Percentiles rank a stretch among this genome's conserved stretches.
Evolutionary conservation across 1,284 basidiomycete genomes (phyloP).

Genomic region (Pyrrhoderma lamaoense): DNA sequence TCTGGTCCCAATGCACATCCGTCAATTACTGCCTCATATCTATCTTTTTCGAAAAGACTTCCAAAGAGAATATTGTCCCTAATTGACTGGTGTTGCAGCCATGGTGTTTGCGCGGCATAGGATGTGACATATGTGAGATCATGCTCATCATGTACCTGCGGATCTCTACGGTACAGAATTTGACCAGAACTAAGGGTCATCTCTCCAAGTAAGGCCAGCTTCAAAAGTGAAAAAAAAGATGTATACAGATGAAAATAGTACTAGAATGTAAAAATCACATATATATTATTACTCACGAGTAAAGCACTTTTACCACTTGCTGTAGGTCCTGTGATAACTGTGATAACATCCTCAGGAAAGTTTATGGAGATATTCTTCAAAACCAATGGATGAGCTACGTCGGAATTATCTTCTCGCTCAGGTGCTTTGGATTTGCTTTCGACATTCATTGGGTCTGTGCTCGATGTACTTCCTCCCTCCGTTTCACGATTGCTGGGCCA

Average conservation of each 20-base stretch:
- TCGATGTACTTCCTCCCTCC: conserved; percentile 23
- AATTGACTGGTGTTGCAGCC: conserved; percentile 63
- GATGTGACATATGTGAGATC: conserved; percentile 71
- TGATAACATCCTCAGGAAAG: conserved; percentile 65
- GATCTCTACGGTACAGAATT: conserved; percentile 54
- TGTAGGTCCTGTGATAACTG: conserved; percentile 64
- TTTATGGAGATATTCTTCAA: conserved; percentile 55
- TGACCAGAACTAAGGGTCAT: conserved; percentile 43
- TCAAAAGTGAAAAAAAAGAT: conserved; percentile 29
- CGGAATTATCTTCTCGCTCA: neutral
- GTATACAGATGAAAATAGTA: conserved; percentile 14
- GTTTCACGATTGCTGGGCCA: conserved; percentile 58
- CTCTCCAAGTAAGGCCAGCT: conserved; percentile 51
- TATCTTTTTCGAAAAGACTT: conserved; percentile 51
- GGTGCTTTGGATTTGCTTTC: conserved; percentile 6
- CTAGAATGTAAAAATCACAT: conserved; percentile 22
- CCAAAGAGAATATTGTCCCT: conserved; percentile 71
- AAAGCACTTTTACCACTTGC: conserved; percentile 78
- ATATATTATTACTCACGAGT: conserved; percentile 33
- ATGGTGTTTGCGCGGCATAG: conserved; percentile 79
- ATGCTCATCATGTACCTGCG: conserved; percentile 46
- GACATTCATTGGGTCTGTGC: conserved; percentile 22
- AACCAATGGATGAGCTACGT: conserved; percentile 47
- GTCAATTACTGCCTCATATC: conserved; percentile 54
- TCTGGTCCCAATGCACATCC: conserved; percentile 70